Base-by-base conservation (phyloP, 2,329 filamentous ascomycete genomes). In the Scedosporium minutisporum region DNA sequence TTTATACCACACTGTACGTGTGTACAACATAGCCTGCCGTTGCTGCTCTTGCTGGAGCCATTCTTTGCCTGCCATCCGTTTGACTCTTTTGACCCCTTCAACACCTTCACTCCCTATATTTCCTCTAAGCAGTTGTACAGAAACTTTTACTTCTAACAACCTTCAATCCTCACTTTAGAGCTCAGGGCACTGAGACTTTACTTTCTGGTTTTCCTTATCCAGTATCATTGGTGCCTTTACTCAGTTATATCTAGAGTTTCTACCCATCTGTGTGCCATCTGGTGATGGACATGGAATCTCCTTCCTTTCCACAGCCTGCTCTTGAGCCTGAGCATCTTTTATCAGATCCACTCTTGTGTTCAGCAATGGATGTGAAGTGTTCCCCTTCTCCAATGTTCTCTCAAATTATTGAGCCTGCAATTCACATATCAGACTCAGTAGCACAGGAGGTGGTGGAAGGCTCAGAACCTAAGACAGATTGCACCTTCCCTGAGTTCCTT, bases 401-500 rank as follows among this genome's bases (percentile, higher is more conserved):
- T 23, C 12, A 23, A 14, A 12, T 9, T 27, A 18, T 27, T 6
- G 21, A 55, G 51, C 51, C 21, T 25, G 14, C n/a, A 14, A 12
- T 53, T 2, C 10, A 4, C 21, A 18, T 23, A 23, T 27, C 57
- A 16, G 38, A 41, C 29, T 10, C 27, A 42, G 33, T 10, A 9
- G 33, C 27, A 12, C 29, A 33, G 57, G n/a, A 58, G 57, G 12
- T 10, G 16, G 10, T 16, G 57, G 57, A 38, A 38, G 27, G 33
- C n/a, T 41, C 9, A 12, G 57, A n/a, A 12, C 38, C 48, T 33
- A 57, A 25, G 29, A 55, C 63, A 41, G 73, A 72, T 59, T 77
- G 77, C 68, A 85, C 79, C 70, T 73, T 86, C 18, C 80, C 83
- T 2, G 83, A 86, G 70, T 67, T 84, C 46, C 73, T 86, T n/a